These are phyloP conservation scores for Collybia sordida DNA, from an alignment of 768 basidiomycete genomes.

Conservation along the genomic window DNA sequence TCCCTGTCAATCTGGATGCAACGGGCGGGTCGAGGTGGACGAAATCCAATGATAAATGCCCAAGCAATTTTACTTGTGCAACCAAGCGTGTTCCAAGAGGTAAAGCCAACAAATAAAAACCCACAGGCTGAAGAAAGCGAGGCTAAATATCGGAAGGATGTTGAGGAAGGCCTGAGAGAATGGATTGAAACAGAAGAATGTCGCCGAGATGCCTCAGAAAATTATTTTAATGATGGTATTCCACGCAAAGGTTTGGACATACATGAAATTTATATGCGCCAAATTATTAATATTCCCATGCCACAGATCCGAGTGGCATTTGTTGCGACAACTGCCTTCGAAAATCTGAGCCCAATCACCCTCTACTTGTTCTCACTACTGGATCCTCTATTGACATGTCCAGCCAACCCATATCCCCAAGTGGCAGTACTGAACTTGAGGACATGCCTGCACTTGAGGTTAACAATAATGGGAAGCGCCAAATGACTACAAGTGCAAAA, in stretches of 20 bases:
- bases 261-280: not conserved
- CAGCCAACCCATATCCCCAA: not conserved
- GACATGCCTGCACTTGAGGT: not conserved
- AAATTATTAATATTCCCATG: not conserved
- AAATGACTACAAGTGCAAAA: not conserved
- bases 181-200: slow-evolving; percentile 23
- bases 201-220: slow-evolving; percentile 18
- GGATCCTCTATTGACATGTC: not conserved
- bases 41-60: slow-evolving; percentile 2
- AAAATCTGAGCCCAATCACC: not conserved
- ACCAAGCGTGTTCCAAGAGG: slow-evolving; percentile 11
- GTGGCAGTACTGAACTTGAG: not conserved
- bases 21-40: slow-evolving; percentile 16
- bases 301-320: not conserved
- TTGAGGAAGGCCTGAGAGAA: slow-evolving; percentile 19
- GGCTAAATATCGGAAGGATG: slow-evolving; percentile 8
- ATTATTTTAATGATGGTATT: slow-evolving; percentile 23
- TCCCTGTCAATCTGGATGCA: slow-evolving; percentile 22
- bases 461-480: not conserved
- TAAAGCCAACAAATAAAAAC: slow-evolving; percentile 1
- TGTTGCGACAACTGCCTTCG: not conserved
- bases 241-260: slow-evolving; percentile 8
- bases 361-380: not conserved
- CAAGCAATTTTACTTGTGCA: slow-evolving; percentile 11
- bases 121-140: not conserved